Percentiles rank a stretch among this genome's conserved stretches.
Conservation (phyloP, 805 yeast species). For the Allodekkera sacchari region DNA sequence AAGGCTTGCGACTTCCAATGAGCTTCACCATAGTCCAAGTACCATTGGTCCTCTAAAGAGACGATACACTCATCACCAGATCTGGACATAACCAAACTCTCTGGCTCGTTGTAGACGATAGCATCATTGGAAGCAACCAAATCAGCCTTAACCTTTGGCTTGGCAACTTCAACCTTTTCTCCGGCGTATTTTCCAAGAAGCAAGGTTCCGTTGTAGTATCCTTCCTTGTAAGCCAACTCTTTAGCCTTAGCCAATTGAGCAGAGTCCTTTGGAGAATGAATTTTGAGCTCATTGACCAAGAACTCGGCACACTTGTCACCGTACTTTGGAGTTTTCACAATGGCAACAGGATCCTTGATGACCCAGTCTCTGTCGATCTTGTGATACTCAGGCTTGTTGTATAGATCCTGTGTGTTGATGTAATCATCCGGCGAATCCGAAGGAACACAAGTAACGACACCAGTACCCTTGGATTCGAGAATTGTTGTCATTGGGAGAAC, state of each 20-base stretch:
- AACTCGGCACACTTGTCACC: conserved; percentile 85
- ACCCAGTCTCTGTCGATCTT: conserved; percentile 85
- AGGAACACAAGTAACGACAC: conserved; percentile 98
- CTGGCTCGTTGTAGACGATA: conserved; percentile 92
- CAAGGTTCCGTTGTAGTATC: conserved; percentile 85
- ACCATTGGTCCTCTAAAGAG: conserved; percentile 98
- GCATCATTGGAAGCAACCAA: conserved; percentile 71
- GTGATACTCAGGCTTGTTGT: conserved; percentile 86
- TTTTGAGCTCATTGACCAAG: conserved; percentile 78
- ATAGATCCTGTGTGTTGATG: conserved; percentile 76
- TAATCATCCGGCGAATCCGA: conserved; percentile 98
- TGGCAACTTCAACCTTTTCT: conserved; percentile 84
- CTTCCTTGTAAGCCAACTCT: conserved; percentile 93
- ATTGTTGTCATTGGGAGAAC: conserved; percentile 97
- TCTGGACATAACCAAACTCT: conserved; percentile 80
- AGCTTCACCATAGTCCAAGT: conserved; percentile 92
- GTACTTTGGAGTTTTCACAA: conserved; percentile 73
- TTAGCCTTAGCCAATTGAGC: conserved; percentile 85
- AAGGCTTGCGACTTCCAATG: conserved; percentile 76
- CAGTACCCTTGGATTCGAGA: conserved; percentile 92
- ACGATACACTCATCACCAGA: conserved; percentile 97
- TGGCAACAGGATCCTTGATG: conserved; percentile 57
- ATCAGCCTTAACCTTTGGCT: conserved; percentile 78
- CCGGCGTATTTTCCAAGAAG: conserved; percentile 77
- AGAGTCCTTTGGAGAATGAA: conserved; percentile 89